Evolutionary conservation across 169 alveolate species (phyloP).

Genomic region (Perkinsus marinus): DNA sequence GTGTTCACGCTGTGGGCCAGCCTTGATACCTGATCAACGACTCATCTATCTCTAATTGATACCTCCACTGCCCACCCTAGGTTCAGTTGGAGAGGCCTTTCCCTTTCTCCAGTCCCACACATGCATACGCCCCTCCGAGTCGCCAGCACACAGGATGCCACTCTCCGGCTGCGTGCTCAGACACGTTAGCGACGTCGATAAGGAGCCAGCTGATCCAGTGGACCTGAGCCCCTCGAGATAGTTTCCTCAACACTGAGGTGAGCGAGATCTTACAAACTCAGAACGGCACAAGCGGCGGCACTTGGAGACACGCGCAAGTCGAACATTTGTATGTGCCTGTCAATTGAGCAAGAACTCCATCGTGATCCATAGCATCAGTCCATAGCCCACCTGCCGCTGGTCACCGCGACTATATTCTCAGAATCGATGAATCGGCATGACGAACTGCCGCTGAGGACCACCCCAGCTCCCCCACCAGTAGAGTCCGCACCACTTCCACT

Average conservation of each 20-base stretch:
- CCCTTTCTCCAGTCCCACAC: background rate
- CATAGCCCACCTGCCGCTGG: background rate
- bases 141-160: background rate
- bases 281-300: background rate
- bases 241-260: background rate
- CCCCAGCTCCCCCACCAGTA: background rate
- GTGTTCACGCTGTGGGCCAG: background rate
- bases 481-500: background rate
- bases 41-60: too few species aligned
- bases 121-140: background rate
- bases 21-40: background rate
- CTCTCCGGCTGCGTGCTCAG: background rate
- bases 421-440: background rate
- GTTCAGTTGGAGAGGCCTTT: background rate
- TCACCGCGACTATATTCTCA: background rate
- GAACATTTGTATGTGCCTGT: background rate
- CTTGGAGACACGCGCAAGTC: background rate
- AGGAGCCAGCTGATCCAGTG: background rate
- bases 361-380: background rate
- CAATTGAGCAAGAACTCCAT: background rate
- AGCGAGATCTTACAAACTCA: background rate
- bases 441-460: background rate
- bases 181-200: background rate
- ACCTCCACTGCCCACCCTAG: background rate
- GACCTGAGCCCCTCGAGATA: background rate